Conservation (phyloP, 2,329 filamentous ascomycete genomes). For the Aureobasidium subglaciale region DNA sequence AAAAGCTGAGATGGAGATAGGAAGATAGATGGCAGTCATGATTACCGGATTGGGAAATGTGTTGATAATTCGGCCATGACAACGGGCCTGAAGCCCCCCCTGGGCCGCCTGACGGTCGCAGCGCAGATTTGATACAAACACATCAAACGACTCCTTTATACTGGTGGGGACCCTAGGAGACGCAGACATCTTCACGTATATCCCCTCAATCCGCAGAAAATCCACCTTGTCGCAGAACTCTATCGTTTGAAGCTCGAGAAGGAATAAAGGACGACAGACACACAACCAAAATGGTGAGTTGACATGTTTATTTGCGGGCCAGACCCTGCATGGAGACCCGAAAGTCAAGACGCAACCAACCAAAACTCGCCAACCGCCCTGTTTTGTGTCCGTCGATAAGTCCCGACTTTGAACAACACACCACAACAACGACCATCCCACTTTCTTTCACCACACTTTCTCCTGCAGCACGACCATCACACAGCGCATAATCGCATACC, state of each 20-base stretch:
- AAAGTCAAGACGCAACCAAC: conserved; percentile 12
- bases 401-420: background rate
- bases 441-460: background rate
- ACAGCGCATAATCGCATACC: background rate
- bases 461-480: background rate
- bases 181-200: conserved; percentile 5
- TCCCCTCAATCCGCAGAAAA: background rate
- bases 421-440: conserved; percentile 11
- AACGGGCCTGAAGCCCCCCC: conserved; percentile 1
- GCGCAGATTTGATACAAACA: conserved; percentile 13
- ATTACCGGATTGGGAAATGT: conserved; percentile 1
- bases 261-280: background rate
- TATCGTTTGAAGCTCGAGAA: background rate
- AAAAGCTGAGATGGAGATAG: background rate
- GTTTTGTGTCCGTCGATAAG: conserved; percentile 1
- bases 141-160: conserved; percentile 14
- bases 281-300: conserved; percentile 13
- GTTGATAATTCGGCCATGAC: background rate
- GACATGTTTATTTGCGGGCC: conserved; percentile 10
- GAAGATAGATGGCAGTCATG: background rate
- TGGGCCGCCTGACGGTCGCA: conserved; percentile 3
- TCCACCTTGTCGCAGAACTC: background rate
- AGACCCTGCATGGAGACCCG: conserved; percentile 13
- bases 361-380: conserved; percentile 13
- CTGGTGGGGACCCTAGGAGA: background rate